Conservation (phyloP, 148 eudicot species). For the Spergularia bocconei region DNA sequence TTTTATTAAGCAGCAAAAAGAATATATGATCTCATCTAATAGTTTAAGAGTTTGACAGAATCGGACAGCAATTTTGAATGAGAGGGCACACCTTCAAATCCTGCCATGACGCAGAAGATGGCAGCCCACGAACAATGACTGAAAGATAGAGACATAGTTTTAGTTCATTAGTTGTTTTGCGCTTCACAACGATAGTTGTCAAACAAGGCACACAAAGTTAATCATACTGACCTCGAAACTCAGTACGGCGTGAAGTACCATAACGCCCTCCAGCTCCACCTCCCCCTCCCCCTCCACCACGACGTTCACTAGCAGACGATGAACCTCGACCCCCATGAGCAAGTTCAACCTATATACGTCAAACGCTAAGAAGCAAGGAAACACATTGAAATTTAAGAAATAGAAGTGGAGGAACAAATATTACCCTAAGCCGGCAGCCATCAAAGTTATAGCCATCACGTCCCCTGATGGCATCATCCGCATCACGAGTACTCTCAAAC, state of each 20-base stretch:
- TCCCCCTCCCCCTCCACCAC: slow-evolving; percentile 71
- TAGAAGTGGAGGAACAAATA: not conserved
- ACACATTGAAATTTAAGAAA: not conserved
- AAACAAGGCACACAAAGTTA: not conserved
- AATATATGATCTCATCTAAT: not conserved
- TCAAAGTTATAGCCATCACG: slow-evolving; percentile 99
- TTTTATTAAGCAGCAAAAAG: not conserved
- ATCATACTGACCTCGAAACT: slow-evolving; percentile 59
- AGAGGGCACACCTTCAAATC: slow-evolving; percentile 70
- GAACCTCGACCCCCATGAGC: slow-evolving; percentile 98
- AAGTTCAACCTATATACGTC: slow-evolving; percentile 73
- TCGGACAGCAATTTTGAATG: not conserved
- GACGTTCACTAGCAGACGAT: slow-evolving; percentile 83
- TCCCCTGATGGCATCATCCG: slow-evolving; percentile 94
- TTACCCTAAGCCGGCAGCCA: slow-evolving; percentile 94
- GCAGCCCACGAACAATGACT: slow-evolving; percentile 95
- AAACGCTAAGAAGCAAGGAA: slow-evolving; percentile 14
- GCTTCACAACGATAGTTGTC: not conserved
- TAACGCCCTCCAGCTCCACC: slow-evolving; percentile 44
- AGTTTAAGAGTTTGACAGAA: not conserved
- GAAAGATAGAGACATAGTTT: slow-evolving; percentile 17
- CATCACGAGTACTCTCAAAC: slow-evolving; percentile 95
- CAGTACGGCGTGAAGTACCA: slow-evolving; percentile 82
- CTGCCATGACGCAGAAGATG: slow-evolving; percentile 99
- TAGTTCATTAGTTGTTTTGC: not conserved